Conservation (phyloP, 106 monocot species). For the Alisma plantagoaquatica region DNA sequence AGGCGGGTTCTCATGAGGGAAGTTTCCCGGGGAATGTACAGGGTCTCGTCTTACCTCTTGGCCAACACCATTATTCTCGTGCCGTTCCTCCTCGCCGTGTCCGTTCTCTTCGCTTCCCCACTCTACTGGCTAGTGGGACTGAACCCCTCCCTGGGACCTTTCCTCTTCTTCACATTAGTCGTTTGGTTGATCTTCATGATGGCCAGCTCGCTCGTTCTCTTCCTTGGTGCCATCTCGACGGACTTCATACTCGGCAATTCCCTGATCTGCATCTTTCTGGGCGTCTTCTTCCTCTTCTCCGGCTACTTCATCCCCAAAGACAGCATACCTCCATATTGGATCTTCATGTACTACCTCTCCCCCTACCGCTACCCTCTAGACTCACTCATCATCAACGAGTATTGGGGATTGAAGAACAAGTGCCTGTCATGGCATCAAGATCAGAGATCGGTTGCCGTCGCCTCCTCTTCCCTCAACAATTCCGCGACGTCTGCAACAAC, state of each 20-base stretch:
- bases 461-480: no score
- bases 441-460: not conserved
- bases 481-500: no score
- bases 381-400: constrained; percentile 74
- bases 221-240: constrained; percentile 61
- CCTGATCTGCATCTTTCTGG: constrained; percentile 60
- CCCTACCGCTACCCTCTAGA: constrained; percentile 83
- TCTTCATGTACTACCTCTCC: constrained; percentile 91
- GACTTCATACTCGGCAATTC: constrained; percentile 92
- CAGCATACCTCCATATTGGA: constrained; percentile 78
- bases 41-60: constrained; percentile 71
- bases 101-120: constrained; percentile 59
- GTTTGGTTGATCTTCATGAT: constrained; percentile 85
- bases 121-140: constrained; percentile 87
- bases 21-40: constrained; percentile 59
- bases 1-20: constrained; percentile 83
- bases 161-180: constrained; percentile 56
- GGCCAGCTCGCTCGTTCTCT: constrained; percentile 83
- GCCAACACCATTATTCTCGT: constrained; percentile 62
- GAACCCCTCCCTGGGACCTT: constrained; percentile 34
- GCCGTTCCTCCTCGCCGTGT: constrained; percentile 72
- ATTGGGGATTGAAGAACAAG: constrained; percentile 37
- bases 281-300: constrained; percentile 89
- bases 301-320: constrained; percentile 90
- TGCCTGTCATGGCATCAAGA: constrained; percentile 50